Conservation (phyloP, 495 filamentous ascomycete species). For the Penicillium simplicissimum region DNA sequence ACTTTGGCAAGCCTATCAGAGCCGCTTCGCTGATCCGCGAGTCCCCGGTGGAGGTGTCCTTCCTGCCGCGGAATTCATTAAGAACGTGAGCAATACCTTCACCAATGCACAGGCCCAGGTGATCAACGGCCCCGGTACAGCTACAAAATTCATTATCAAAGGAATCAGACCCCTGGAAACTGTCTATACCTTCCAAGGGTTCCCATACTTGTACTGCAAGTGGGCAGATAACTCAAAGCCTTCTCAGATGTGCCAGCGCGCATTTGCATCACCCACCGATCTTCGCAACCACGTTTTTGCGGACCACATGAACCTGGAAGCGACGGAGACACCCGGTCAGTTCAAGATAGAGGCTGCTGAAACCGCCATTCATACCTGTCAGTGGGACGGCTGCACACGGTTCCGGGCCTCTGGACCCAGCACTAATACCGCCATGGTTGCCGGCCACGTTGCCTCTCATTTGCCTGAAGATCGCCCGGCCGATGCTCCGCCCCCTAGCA, state of each 20-base stretch:
- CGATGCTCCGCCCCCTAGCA: constrained; percentile 45
- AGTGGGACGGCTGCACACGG: constrained; percentile 43
- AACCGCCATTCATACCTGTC: constrained; percentile 39
- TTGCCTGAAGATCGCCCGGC: constrained; percentile 54
- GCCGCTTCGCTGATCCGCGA: constrained; percentile 62
- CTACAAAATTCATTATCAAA: constrained; percentile 87
- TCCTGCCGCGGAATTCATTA: constrained; percentile 92
- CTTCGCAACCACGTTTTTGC: constrained; percentile 75
- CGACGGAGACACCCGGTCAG: constrained; percentile 50
- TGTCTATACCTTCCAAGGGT: constrained; percentile 69
- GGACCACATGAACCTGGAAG: constrained; percentile 63
- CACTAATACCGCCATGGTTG: constrained; percentile 44
- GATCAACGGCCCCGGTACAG: constrained; percentile 53
- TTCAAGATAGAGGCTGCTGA: constrained; percentile 49
- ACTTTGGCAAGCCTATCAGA: constrained; percentile 95
- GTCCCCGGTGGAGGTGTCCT: constrained; percentile 61
- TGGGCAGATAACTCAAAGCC: constrained; percentile 51
- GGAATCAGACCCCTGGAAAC: constrained; percentile 78
- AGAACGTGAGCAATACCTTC: constrained; percentile 84
- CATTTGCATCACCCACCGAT: constrained; percentile 59
- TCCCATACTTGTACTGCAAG: constrained; percentile 56
- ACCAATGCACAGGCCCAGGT: constrained; percentile 80
- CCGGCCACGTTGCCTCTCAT: constrained; percentile 51
- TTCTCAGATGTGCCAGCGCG: constrained; percentile 55
- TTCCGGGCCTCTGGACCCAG: constrained; percentile 44